phyloP scores from a whole-genome alignment of 2,329 filamentous ascomycete genomes.

The Cercospora nicotianae region DNA sequence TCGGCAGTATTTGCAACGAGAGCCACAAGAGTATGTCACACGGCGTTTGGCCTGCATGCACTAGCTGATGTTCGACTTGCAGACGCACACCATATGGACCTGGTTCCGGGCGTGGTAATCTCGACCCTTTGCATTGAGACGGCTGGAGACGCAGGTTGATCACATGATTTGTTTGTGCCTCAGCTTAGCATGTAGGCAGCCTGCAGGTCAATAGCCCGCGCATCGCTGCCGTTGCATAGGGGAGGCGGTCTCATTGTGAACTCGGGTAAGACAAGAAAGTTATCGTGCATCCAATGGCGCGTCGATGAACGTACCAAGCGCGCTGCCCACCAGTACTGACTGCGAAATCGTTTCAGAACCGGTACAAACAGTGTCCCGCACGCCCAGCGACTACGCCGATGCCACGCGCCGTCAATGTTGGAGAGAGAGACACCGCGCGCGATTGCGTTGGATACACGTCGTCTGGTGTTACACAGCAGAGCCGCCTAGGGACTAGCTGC shows the following conservation, averaged over 20 bases:
- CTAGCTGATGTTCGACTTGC: neutral
- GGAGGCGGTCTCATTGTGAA: neutral
- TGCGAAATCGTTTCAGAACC: neutral
- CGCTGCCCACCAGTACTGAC: neutral
- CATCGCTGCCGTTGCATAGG: neutral
- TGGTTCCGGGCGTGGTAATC: neutral
- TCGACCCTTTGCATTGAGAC: neutral
- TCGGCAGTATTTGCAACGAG: neutral
- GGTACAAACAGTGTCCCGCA: neutral
- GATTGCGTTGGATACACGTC: neutral
- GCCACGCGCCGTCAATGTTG: neutral
- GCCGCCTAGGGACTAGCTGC: conserved; percentile 5
- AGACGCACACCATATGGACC: neutral
- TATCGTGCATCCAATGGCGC: neutral
- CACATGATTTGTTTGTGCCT: neutral
- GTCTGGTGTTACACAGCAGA: conserved; percentile 14
- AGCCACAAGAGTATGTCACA: neutral
- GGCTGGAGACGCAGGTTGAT: neutral
- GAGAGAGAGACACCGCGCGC: neutral
- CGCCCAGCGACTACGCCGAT: neutral
- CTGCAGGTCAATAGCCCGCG: conserved; percentile 6
- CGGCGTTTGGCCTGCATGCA: neutral
- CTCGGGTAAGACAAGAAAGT: neutral
- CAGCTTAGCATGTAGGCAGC: conserved; percentile 8
- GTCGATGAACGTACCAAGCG: neutral